Conservation (phyloP, 345 rosid species). For the Euphorbia lathyris region DNA sequence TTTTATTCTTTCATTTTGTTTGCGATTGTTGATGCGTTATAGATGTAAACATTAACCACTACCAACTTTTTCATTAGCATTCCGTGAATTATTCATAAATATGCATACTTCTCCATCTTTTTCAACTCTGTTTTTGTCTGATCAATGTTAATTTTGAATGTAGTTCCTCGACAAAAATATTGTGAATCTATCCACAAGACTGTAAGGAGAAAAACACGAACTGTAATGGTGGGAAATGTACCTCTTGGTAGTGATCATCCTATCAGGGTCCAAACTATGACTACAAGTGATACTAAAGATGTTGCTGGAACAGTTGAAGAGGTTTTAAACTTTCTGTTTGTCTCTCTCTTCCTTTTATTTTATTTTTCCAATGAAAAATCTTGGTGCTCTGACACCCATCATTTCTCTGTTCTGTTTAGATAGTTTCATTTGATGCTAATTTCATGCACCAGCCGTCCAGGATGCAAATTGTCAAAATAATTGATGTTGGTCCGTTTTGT, state of each 20-base stretch:
- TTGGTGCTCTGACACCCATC: slow-evolving; percentile 2
- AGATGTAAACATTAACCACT: not conserved
- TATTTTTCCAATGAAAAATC: not conserved
- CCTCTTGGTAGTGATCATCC: slow-evolving; percentile 95
- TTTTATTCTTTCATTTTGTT: no score
- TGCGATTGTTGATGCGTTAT: not conserved
- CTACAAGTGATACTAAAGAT: slow-evolving; percentile 86
- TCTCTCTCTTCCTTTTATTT: slow-evolving; percentile 6
- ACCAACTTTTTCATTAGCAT: not conserved
- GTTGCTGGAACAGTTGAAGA: slow-evolving; percentile 88
- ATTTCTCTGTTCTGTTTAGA: slow-evolving; percentile 8
- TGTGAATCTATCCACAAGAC: slow-evolving; percentile 88
- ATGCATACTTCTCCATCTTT: not conserved
- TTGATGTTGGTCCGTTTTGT: not conserved
- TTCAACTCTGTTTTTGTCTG: slow-evolving; percentile 3
- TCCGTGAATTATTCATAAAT: not conserved
- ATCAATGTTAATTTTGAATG: slow-evolving; percentile 19
- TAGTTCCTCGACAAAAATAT: slow-evolving; percentile 93
- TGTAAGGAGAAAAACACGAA: slow-evolving; percentile 80
- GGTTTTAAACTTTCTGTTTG: slow-evolving; percentile 42
- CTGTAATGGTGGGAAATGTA: slow-evolving; percentile 95
- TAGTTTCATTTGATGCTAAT: not conserved
- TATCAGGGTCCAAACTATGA: slow-evolving; percentile 92
- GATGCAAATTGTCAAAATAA: not conserved
- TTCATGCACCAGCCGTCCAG: not conserved